These are phyloP conservation scores for Elongisporangium undulatum DNA, from an alignment of 352 stramenopile genomes.

Conservation along the genomic window DNA sequence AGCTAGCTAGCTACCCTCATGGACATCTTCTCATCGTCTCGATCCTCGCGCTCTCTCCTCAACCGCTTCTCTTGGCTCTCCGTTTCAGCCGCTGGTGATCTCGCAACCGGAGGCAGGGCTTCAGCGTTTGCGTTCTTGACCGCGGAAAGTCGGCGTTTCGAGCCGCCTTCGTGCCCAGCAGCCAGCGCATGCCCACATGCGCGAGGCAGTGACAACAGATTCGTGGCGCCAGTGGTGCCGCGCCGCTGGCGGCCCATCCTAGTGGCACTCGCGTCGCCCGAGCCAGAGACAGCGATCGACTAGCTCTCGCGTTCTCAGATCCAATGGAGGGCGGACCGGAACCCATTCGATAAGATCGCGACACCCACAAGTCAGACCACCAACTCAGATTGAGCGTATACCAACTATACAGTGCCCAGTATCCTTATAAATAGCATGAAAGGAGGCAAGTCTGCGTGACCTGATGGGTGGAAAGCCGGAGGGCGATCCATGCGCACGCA, in stretches of 20 bases:
- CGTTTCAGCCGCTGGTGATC: background rate
- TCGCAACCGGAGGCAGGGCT: background rate
- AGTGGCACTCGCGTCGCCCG: background rate
- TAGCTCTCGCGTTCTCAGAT: background rate
- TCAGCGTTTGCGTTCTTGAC: background rate
- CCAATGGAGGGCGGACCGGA: background rate
- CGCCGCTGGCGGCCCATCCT: conserved; percentile 20
- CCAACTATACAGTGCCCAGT: background rate
- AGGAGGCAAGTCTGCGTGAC: no score
- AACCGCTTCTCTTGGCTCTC: background rate
- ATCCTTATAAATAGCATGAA: background rate
- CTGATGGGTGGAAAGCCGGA: background rate
- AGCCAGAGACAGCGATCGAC: background rate
- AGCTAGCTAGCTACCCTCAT: background rate
- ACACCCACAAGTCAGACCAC: background rate
- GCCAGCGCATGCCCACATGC: conserved; percentile 8
- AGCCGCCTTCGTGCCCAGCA: background rate
- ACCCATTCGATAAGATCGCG: background rate
- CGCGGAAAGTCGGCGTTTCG: background rate
- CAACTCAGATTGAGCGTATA: background rate
- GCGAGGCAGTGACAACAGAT: conserved; percentile 21
- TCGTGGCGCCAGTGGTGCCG: conserved; percentile 25
- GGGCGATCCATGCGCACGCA: background rate
- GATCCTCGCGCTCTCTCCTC: background rate
- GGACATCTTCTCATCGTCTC: background rate